Evolutionary conservation across 495 filamentous ascomycete species (phyloP), one percentile per base, ranked within the genome.

Genomic region (Hypoxylon subgilvum): DNA sequence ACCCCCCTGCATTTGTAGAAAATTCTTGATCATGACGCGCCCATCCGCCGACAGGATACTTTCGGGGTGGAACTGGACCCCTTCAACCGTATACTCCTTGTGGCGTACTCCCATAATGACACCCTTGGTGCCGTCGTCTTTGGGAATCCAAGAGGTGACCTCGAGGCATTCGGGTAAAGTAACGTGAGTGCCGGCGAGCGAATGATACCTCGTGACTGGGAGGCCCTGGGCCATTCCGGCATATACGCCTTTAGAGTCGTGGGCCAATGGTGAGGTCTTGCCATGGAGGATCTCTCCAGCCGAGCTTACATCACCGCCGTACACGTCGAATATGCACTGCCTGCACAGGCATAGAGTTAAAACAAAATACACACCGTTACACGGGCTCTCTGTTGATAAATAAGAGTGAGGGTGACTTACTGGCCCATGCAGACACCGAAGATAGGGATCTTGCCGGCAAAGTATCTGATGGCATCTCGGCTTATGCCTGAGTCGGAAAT

Each of bases 351-450:
- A 27, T 32, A 21, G 25, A 13, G 30, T 50, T 43, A 27, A 27
- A 8, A 27, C 23, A 27, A 3, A 8, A 8, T 8, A 3, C 23
- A 27, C 23, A 8, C 3, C 3, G 8, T 4, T 27, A 27, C 23
- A 27, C 8, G 8, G 23, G 23, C 8, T 27, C 23, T 8, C n/a
- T n/a, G n/a, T n/a, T n/a, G n/a, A n/a, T n/a, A n/a, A n/a, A 27
- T 27, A 8, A 21, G 16, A 3, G 18, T 3, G 4, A 8, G 6
- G 17, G 8, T 28, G 9, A 83, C 87, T 79, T 74, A 89, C 84
- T 96, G 88, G 62, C 94, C 94, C 92, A 99, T 97, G 69, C 94
- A 99, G 13, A 99, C 94, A 16, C 94, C 94, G 27, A 99, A 84
- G n/a, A 99, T 81, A 0, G 94, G 94, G 32, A 99, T 89, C 73